A percentile compares a stretch with the other conserved stretches of the same genome.
phyloP scores from a whole-genome alignment of 768 basidiomycete species.

The Bullera alba region DNA sequence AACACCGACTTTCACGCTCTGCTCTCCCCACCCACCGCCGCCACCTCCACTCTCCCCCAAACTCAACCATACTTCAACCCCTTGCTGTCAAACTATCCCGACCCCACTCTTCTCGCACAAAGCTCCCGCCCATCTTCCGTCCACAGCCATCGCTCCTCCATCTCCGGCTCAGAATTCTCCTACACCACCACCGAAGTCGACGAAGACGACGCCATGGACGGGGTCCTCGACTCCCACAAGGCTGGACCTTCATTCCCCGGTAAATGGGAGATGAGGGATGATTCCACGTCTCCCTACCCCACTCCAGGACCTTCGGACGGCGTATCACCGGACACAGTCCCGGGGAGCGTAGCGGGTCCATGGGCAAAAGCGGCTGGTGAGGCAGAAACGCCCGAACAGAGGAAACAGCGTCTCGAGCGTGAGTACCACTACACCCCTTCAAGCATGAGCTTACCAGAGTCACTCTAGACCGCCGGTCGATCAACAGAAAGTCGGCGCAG shows the following conservation, averaged over 20 bases:
- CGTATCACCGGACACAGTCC: neutral
- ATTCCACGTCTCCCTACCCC: neutral
- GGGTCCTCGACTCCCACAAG: no score
- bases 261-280: neutral
- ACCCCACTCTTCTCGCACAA: neutral
- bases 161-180: slow-evolving; percentile 2
- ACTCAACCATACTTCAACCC: no score
- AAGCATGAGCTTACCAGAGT: neutral
- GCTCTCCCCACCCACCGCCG: no score
- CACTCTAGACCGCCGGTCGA: slow-evolving; percentile 14
- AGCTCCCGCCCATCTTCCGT: neutral
- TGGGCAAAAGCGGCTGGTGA: neutral
- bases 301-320: neutral
- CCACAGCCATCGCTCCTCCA: neutral
- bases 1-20: neutral
- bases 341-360: neutral
- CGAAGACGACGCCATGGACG: slow-evolving; percentile 1
- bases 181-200: slow-evolving; percentile 7
- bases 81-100: no score
- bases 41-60: no score
- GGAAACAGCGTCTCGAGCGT: neutral
- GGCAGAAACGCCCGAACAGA: no score
- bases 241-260: neutral
- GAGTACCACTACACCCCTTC: neutral
- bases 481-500: slow-evolving; percentile 22